Percentiles rank a stretch among this genome's conserved stretches.
Evolutionary conservation across 176 grass and related monocot species (phyloP).

Genomic region (Saccharum spontaneum): DNA sequence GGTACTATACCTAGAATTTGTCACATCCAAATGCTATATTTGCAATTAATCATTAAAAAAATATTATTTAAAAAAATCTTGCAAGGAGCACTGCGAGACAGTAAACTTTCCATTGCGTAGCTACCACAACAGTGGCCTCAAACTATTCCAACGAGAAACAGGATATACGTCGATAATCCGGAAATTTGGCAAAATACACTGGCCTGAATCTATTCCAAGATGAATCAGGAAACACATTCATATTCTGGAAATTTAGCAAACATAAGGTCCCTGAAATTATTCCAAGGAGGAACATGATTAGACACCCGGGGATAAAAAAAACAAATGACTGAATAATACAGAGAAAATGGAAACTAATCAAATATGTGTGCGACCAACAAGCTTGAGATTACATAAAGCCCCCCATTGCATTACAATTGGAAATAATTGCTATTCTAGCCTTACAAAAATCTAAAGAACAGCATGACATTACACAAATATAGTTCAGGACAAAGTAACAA

Average conservation of each 20-base stretch:
- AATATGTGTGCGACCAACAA: neutral
- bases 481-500: neutral
- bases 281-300: neutral
- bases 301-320: neutral
- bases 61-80: no score
- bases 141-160: neutral
- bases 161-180: neutral
- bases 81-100: no score
- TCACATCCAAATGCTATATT: no score
- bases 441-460: neutral
- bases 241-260: neutral
- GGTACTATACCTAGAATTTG: no score
- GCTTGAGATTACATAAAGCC: neutral
- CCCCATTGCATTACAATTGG: neutral
- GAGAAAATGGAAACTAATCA: neutral
- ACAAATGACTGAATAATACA: neutral
- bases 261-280: neutral
- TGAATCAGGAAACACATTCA: neutral
- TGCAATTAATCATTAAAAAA: no score
- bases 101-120: neutral
- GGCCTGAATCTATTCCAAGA: neutral
- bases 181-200: neutral
- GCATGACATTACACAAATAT: neutral
- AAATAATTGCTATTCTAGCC: neutral
- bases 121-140: neutral